phyloP scores from a whole-genome alignment of 108 stramenopile species.

The Pseudonitzschia multistriata region DNA sequence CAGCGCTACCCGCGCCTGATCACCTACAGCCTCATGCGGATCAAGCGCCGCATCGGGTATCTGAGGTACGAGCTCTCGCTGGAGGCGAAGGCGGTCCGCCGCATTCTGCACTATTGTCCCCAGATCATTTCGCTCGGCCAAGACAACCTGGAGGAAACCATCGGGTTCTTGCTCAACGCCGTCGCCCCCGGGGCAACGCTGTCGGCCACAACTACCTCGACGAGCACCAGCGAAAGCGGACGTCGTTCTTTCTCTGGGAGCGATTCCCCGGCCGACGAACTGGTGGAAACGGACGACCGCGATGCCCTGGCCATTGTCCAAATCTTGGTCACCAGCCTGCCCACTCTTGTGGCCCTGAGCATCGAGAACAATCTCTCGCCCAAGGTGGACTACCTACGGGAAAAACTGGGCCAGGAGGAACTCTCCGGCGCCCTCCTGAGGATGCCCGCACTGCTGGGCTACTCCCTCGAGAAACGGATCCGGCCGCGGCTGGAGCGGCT shows the following conservation, averaged over 20 bases:
- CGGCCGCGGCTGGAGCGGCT: slow-evolving; percentile 64
- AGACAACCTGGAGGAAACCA: slow-evolving; percentile 55
- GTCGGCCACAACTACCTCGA: slow-evolving; percentile 6
- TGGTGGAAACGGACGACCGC: not conserved
- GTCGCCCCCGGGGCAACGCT: slow-evolving; percentile 21
- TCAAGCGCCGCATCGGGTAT: slow-evolving; percentile 71
- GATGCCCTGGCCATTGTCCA: slow-evolving; percentile 25
- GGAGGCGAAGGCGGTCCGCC: slow-evolving; percentile 65
- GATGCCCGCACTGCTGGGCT: slow-evolving; percentile 73
- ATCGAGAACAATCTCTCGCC: slow-evolving; percentile 59
- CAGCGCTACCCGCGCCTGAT: slow-evolving; percentile 69
- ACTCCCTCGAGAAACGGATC: slow-evolving; percentile 71
- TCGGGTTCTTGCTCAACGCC: slow-evolving; percentile 51
- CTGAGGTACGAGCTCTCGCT: slow-evolving; percentile 63
- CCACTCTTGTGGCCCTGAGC: slow-evolving; percentile 52
- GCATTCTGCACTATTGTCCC: slow-evolving; percentile 75
- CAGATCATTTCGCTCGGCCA: slow-evolving; percentile 55
- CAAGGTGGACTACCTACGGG: slow-evolving; percentile 64
- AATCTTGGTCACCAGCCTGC: slow-evolving; percentile 64
- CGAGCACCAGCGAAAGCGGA: not conserved
- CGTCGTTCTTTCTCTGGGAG: not conserved
- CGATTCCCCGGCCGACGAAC: not conserved
- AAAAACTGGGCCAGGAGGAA: slow-evolving; percentile 25
- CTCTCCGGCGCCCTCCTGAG: slow-evolving; percentile 48
- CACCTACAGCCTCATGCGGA: slow-evolving; percentile 62